Evolutionary conservation across 164 flowering plant genomes (phyloP).

Genomic region (Annona cherimola): DNA sequence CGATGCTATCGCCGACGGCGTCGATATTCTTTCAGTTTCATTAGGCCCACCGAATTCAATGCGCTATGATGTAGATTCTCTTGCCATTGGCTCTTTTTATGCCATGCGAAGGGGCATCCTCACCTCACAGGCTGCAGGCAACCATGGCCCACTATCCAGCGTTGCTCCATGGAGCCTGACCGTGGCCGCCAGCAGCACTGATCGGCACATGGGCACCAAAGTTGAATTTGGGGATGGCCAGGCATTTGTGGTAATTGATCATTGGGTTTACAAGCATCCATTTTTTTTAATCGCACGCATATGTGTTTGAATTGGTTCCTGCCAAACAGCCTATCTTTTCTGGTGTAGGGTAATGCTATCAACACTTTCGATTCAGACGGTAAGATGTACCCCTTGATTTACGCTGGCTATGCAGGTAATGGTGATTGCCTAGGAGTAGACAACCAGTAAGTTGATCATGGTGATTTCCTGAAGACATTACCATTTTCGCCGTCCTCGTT

Average conservation of each 20-base stretch:
- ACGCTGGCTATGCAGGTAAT: neutral
- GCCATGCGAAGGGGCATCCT: slow-evolving; percentile 18
- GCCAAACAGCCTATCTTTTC: neutral
- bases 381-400: neutral
- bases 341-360: neutral
- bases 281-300: too few species aligned
- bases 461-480: neutral
- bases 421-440: neutral
- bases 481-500: neutral
- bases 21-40: slow-evolving; percentile 14
- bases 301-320: neutral
- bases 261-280: neutral
- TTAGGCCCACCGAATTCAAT: neutral
- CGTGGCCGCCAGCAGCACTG: slow-evolving; percentile 33
- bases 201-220: slow-evolving; percentile 19
- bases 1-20: slow-evolving; percentile 27
- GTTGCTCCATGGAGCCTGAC: slow-evolving; percentile 25
- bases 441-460: neutral
- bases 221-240: slow-evolving; percentile 22
- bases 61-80: slow-evolving; percentile 7
- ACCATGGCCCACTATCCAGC: slow-evolving; percentile 17
- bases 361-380: neutral
- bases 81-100: slow-evolving; percentile 19
- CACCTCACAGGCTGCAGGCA: slow-evolving; percentile 27
- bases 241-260: slow-evolving; percentile 18